Conservation (phyloP, 179 eudicot species). For the Spinacia oleracea region DNA sequence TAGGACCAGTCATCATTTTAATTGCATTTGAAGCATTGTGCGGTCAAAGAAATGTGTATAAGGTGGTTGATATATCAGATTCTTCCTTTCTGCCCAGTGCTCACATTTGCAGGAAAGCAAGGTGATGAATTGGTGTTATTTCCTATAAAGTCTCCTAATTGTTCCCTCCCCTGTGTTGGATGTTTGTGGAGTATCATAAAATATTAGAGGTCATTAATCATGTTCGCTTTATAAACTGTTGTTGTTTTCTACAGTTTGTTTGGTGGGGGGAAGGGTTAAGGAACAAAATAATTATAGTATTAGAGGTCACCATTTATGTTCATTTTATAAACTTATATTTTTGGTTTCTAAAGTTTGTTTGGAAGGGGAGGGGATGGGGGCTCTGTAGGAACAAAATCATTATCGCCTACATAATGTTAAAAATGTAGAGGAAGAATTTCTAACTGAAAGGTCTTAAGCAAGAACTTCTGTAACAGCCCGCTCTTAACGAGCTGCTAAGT, state of each 20-base stretch:
- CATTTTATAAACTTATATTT: not conserved
- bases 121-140: not conserved
- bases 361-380: not conserved
- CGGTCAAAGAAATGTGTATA: not conserved
- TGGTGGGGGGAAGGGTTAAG: not conserved
- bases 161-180: too few species aligned
- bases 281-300: not conserved
- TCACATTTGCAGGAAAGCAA: not conserved
- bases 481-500: too few species aligned
- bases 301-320: not conserved
- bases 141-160: not conserved
- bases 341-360: not conserved
- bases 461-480: not conserved
- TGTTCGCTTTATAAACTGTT: too few species aligned
- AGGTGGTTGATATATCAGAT: not conserved
- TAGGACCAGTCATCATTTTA: not conserved
- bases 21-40: not conserved
- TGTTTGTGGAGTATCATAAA: not conserved
- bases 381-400: not conserved
- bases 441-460: not conserved
- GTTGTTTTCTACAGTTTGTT: too few species aligned
- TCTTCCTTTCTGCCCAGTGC: not conserved
- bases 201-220: not conserved
- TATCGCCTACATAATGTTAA: too few species aligned
- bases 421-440: not conserved